Evolutionary conservation across 352 stramenopile genomes (phyloP), one percentile per base, ranked within the genome.

Genomic region (Globisporangium viniferum): DNA sequence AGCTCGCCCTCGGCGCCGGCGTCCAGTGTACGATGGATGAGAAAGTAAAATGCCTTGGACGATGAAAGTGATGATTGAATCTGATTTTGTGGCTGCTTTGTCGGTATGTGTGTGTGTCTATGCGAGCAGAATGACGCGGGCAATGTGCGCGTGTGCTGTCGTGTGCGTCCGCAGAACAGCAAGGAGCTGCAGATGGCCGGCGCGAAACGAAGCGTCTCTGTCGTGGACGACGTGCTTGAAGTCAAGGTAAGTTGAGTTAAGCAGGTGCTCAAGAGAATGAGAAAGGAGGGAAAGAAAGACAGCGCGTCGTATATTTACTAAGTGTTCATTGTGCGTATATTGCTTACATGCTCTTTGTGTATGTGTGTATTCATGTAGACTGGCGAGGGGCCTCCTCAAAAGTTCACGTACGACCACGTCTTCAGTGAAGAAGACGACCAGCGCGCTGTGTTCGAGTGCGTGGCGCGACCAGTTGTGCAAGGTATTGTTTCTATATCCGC

Each of bases 361-460:
- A 9, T 33, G 2, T 35, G 9, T 46, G 14, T 20, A 14, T 15
- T 14, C 39, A 4, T 7, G 9, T 31, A 90, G 79, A 74, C 76
- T 0, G 79, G 73, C 60, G 84, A 90, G 33, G 86, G 82, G 36
- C 73, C 62, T 63, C 72, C 76, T n/a, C 84, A 93, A 54, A 90
- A 85, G 56, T 97, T 93, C 69, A 95, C 82, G 49, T 98, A 97
- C 74, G 93, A 98, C 73, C 75, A 87, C 36, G 91, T 97, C 0
- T 98, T 98, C 71, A 80, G 79, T 20, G 80, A 94, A n/a, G 71
- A 83, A 14, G 78, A 88, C 24, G 80, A 83, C 65, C 93, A 98
- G 74, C 75, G 92, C 63, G 79, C 86, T 15, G 87, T 98, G 10
- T 98, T 98, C 66, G 85, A 98, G 68, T 84, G 81, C 60, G 88